phyloP scores from a whole-genome alignment of 2,329 filamentous ascomycete genomes.

The Xylariaceae sp. region DNA sequence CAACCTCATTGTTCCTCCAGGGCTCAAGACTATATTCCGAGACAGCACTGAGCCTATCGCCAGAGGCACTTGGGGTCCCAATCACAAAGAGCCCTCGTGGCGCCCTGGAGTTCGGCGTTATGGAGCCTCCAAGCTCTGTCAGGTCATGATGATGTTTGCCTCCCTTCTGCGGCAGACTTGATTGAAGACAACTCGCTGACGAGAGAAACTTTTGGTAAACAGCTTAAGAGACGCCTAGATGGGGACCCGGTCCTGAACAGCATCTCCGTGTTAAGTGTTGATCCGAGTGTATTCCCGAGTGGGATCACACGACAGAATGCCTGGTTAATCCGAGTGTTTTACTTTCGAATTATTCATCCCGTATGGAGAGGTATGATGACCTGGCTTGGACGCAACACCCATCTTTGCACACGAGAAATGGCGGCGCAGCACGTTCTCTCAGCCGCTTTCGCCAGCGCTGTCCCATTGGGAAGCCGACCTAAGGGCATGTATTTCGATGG shows the following conservation, averaged over 20 bases:
- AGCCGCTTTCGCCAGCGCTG: background rate
- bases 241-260: constrained; percentile 4
- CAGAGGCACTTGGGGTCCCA: constrained; percentile 13
- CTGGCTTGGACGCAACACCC: constrained; percentile 1
- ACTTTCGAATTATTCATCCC: background rate
- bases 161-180: background rate
- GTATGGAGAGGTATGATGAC: constrained; percentile 1
- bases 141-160: background rate
- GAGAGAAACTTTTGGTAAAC: constrained; percentile 1
- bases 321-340: background rate
- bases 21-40: constrained; percentile 5
- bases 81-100: background rate
- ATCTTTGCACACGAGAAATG: background rate
- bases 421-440: constrained; percentile 2
- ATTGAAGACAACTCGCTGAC: background rate
- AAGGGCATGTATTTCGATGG: constrained; percentile 2
- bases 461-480: background rate
- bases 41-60: constrained; percentile 16
- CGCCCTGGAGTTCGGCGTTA: background rate
- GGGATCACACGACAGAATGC: background rate
- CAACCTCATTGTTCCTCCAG: constrained; percentile 6
- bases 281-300: constrained; percentile 12
- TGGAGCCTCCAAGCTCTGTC: background rate
- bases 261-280: constrained; percentile 9
- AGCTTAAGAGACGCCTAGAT: constrained; percentile 11